phyloP scores from a whole-genome alignment of 140 eudicot species.

The Eryngium alpinum region DNA sequence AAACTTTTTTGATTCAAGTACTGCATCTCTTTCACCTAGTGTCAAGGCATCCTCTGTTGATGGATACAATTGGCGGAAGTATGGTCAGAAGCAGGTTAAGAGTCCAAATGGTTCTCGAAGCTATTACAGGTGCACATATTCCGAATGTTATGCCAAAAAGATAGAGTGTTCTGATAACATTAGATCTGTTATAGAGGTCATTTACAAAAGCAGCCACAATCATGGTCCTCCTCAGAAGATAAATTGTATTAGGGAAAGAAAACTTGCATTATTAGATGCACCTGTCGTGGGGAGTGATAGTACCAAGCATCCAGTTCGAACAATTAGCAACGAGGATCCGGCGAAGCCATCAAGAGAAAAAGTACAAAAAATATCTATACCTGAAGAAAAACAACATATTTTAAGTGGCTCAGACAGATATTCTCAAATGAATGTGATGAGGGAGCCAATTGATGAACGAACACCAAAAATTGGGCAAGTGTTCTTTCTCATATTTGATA shows the following conservation, averaged over 20 bases:
- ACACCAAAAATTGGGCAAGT: constrained; percentile 51
- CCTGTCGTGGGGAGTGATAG: constrained; percentile 17
- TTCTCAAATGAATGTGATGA: constrained; percentile 29
- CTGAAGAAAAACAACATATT: constrained; percentile 30
- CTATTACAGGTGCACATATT: constrained; percentile 70
- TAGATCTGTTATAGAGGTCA: constrained; percentile 39
- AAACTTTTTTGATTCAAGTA: constrained; percentile 19
- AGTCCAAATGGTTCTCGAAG: constrained; percentile 78
- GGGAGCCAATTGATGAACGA: constrained; percentile 48
- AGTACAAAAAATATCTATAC: constrained; percentile 18
- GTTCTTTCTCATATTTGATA: neutral
- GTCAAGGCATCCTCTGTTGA: constrained; percentile 44
- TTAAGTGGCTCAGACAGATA: constrained; percentile 42
- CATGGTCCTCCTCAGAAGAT: constrained; percentile 73
- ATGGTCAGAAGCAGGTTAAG: constrained; percentile 85
- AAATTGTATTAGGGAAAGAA: constrained; percentile 39
- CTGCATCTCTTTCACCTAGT: constrained; percentile 28
- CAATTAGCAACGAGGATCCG: constrained; percentile 15
- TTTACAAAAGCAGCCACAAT: constrained; percentile 66
- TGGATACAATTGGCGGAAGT: constrained; percentile 85
- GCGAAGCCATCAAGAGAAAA: constrained; percentile 31
- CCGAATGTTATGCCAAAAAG: constrained; percentile 69
- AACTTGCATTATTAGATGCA: constrained; percentile 16
- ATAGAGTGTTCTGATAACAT: constrained; percentile 56
- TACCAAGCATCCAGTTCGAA: constrained; percentile 7